Conservation (phyloP, 495 filamentous ascomycete genomes). For the Trichoderma virens region DNA sequence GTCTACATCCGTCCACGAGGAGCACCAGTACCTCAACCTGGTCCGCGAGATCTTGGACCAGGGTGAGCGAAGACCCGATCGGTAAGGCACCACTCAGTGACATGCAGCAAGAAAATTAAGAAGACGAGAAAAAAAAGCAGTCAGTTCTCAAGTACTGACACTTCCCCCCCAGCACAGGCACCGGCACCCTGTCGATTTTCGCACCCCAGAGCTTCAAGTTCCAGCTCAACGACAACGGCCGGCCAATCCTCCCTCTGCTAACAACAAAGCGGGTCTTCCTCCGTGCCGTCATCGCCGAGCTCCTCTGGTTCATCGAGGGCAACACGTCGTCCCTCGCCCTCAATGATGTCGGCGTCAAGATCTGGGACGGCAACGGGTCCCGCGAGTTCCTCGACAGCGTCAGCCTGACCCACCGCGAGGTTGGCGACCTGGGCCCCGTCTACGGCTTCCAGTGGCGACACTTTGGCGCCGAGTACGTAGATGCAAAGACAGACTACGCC, state of each 20-base stretch:
- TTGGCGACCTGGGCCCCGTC: conserved; percentile 88
- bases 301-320: conserved; percentile 92
- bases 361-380: conserved; percentile 96
- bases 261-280: conserved; percentile 96
- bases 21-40: conserved; percentile 69
- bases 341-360: conserved; percentile 72
- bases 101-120: background rate
- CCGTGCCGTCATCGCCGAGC: conserved; percentile 82
- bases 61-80: conserved; percentile 76
- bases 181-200: conserved; percentile 83
- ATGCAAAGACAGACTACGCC: conserved; percentile 72
- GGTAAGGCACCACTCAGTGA: conserved; percentile 33
- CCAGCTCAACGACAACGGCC: conserved; percentile 55
- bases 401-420: conserved; percentile 68
- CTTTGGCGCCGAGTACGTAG: conserved; percentile 84
- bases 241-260: conserved; percentile 74
- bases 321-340: conserved; percentile 70
- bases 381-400: conserved; percentile 80
- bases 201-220: conserved; percentile 82
- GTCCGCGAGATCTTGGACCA: conserved; percentile 65
- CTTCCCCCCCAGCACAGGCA: conserved; percentile 61
- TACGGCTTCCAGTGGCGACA: conserved; percentile 99
- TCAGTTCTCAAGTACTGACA: background rate
- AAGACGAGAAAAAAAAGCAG: background rate
- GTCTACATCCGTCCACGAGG: conserved; percentile 43